Conservation (phyloP, 352 stramenopile species). For the Pythium pyrilobum region DNA sequence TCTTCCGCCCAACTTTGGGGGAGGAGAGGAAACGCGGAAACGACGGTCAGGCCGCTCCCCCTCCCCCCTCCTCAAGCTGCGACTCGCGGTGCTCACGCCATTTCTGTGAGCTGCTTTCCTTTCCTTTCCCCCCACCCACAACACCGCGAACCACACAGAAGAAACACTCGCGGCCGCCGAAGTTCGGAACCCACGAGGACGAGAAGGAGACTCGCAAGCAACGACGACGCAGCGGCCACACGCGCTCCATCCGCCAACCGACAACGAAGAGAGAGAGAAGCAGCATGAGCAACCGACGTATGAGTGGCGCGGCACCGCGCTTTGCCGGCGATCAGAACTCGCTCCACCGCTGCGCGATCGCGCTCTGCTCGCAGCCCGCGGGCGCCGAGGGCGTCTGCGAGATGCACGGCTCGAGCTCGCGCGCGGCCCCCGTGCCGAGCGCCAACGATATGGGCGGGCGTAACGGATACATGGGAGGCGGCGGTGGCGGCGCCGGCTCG, state of each 20-base stretch:
- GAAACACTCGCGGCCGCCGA: neutral
- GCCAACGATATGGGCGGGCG: slow-evolving; percentile 6
- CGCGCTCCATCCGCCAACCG: neutral
- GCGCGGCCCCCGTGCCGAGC: neutral
- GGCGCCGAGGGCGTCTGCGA: slow-evolving; percentile 71
- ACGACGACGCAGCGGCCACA: neutral
- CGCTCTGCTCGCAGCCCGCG: slow-evolving; percentile 70
- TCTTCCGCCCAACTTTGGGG: neutral
- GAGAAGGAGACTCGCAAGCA: neutral
- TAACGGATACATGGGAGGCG: slow-evolving; percentile 16
- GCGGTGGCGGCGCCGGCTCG: neutral
- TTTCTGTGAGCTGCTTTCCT: slow-evolving; percentile 9
- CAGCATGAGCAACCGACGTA: slow-evolving; percentile 23
- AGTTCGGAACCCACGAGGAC: neutral
- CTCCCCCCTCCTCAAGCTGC: neutral
- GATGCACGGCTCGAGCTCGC: slow-evolving; percentile 56
- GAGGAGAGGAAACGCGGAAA: no score
- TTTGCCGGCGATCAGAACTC: slow-evolving; percentile 36
- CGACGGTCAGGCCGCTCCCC: no score
- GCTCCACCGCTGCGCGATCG: slow-evolving; percentile 73
- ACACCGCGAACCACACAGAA: neutral
- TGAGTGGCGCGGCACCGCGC: slow-evolving; percentile 7
- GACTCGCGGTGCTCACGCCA: slow-evolving; percentile 1
- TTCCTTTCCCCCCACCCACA: no score
- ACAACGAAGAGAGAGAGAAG: no score